A percentile compares a stretch with the other conserved stretches of the same genome.
Evolutionary conservation across 352 stramenopile species (phyloP).

Genomic region (Chrysophaeum taylorii): DNA sequence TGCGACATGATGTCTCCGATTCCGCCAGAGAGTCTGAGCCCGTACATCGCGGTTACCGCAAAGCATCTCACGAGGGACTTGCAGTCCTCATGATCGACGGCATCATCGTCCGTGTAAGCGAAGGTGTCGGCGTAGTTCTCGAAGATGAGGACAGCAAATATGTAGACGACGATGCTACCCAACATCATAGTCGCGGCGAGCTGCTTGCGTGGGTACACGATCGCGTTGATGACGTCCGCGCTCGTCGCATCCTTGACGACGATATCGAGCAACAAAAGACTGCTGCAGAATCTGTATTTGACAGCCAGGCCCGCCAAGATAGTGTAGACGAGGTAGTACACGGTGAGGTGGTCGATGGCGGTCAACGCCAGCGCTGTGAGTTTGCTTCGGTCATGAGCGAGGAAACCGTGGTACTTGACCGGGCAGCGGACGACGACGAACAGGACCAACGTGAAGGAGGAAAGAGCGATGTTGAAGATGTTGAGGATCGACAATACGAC

Average conservation of each 20-base stretch:
- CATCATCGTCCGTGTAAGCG: conserved; percentile 5
- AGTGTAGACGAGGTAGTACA: conserved; percentile 29
- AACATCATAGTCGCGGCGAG: conserved; percentile 28
- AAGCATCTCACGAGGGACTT: conserved; percentile 23
- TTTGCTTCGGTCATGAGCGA: conserved; percentile 10
- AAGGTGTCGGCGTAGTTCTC: conserved; percentile 21
- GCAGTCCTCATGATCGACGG: conserved; percentile 18
- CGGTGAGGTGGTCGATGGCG: conserved; percentile 18
- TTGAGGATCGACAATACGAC: conserved; percentile 24
- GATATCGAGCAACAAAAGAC: conserved; percentile 27
- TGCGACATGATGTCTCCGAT: conserved; percentile 26
- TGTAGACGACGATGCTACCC: conserved; percentile 29
- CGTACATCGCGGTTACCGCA: conserved; percentile 23
- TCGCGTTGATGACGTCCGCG: conserved; percentile 28
- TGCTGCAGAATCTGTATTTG: conserved; percentile 17
- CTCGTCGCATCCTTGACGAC: conserved; percentile 32
- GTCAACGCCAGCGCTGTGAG: conserved; percentile 19
- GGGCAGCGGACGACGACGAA: conserved; percentile 27
- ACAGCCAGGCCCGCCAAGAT: conserved; percentile 22
- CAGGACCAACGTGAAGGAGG: conserved; percentile 26
- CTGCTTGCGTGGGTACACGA: conserved; percentile 29
- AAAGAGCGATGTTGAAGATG: conserved; percentile 20
- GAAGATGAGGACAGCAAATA: conserved; percentile 32
- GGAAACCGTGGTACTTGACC: conserved; percentile 23
- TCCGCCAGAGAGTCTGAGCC: conserved; percentile 22